These are phyloP conservation scores for Arthrobotrys pseudoclavata DNA, from an alignment of 2,329 filamentous ascomycete genomes.

Conservation along the genomic window DNA sequence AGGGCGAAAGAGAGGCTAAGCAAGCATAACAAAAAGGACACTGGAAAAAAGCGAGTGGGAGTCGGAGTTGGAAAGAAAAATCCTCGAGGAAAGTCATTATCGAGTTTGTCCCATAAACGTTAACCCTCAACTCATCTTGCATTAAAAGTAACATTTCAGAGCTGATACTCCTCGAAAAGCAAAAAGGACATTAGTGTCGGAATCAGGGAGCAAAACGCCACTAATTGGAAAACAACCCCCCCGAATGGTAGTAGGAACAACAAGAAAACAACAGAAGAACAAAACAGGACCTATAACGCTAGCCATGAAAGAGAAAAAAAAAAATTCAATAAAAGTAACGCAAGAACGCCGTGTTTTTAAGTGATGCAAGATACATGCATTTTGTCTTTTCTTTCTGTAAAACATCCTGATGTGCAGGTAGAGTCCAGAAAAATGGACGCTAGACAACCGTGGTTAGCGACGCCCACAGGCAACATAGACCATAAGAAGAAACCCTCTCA, in stretches of 20 bases:
- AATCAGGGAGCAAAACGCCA: slow-evolving; percentile 22
- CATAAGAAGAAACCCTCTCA: not conserved
- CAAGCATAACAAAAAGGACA: not conserved
- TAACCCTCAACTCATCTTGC: slow-evolving; percentile 7
- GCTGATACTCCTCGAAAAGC: slow-evolving; percentile 5
- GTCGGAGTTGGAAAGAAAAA: not conserved
- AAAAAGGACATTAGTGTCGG: slow-evolving; percentile 1
- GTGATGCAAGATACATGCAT: slow-evolving; percentile 48
- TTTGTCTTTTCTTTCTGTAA: slow-evolving; percentile 32
- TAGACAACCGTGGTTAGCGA: not conserved
- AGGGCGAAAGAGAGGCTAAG: not conserved
- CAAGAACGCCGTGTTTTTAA: slow-evolving; percentile 47
- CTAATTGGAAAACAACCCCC: slow-evolving; percentile 3
- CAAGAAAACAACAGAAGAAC: not conserved
- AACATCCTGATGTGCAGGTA: not conserved
- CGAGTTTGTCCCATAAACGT: slow-evolving; percentile 16
- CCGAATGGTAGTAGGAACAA: not conserved
- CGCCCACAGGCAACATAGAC: not conserved
- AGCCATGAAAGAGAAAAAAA: not conserved
- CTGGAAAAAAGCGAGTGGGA: not conserved
- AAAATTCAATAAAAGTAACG: not conserved
- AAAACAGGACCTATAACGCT: slow-evolving; percentile 25
- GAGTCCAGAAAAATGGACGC: not conserved
- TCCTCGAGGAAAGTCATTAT: slow-evolving; percentile 23
- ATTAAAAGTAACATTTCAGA: slow-evolving; percentile 20